Percentiles rank a stretch among this genome's conserved stretches.
phyloP scores from a whole-genome alignment of 345 rosid genomes.

The Ricinus communis region DNA sequence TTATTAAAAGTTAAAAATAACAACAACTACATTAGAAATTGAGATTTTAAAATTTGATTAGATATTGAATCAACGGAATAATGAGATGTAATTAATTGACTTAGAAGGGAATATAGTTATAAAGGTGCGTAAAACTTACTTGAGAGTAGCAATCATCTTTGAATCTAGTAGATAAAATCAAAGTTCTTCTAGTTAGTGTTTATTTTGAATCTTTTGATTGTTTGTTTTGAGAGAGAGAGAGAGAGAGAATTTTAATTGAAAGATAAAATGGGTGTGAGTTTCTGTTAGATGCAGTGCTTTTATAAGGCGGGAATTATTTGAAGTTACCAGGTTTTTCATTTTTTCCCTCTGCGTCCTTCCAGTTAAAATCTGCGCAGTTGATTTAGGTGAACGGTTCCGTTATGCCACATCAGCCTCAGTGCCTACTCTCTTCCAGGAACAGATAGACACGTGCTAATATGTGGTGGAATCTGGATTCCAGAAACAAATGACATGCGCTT shows the following conservation, averaged over 20 bases:
- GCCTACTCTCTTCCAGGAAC: too few relatives aligned
- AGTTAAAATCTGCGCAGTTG: too few relatives aligned
- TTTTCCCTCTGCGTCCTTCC: too few relatives aligned
- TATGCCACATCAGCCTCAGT: too few relatives aligned
- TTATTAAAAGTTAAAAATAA: too few relatives aligned
- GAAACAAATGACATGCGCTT: too few relatives aligned
- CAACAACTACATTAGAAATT: constrained; percentile 10
- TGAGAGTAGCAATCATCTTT: constrained; percentile 71
- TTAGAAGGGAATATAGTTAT: neutral
- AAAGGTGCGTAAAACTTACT: constrained; percentile 47
- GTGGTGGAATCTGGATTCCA: too few relatives aligned
- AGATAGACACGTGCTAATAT: too few relatives aligned
- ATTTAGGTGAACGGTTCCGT: too few relatives aligned
- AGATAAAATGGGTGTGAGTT: neutral
- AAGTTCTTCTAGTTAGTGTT: neutral
- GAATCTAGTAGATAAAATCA: constrained; percentile 13
- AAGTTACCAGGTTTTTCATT: neutral
- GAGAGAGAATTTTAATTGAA: constrained; percentile 17
- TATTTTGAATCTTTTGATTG: neutral
- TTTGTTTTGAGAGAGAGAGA: constrained; percentile 1
- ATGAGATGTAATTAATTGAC: neutral
- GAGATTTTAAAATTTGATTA: neutral
- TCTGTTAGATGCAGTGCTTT: neutral
- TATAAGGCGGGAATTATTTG: constrained; percentile 52
- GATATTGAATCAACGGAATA: neutral